Evolutionary conservation across 768 basidiomycete genomes (phyloP), one percentile per base, ranked within the genome.

Genomic region (Collybiopsis confluens): DNA sequence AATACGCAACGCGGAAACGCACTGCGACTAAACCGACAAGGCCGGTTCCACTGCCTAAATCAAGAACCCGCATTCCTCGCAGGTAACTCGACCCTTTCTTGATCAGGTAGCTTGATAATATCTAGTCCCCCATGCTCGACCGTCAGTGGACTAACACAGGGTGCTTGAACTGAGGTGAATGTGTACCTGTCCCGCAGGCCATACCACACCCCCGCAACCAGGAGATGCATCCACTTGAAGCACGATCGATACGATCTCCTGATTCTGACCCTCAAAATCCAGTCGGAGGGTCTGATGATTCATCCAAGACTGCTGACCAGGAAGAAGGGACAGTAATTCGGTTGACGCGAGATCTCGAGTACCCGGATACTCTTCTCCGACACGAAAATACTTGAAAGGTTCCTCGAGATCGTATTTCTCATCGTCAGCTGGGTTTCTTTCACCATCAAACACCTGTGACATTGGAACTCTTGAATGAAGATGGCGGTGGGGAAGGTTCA

Each of bases 41-140:
- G 16, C 94, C 94, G 2, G 94, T 98, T 1, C 94, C 94, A 59
- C 88, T 88, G 4, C 94, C 94, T 2, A 98, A 78, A 64, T 98
- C 94, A 16, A 97, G 65, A 11, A 95, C 70, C 27, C 64, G 79
- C 66, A 77, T 83, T 44, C 77, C 77, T 24, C 69, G 56, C 26
- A 95, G 70, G 45, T 75, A 78, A 2, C 59, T 59, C 2, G 70
- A 62, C 0, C 81, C 81, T 43, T 79, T 75, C 42, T 80, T 75
- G 16, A 82, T 73, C 30, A 97, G 73, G 67, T 95, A 94, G 41
- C 73, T 78, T 9, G 90, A 81, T 5, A 97, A 75, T 27, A 94
- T 85, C 92, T 96, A 60, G n/a, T n/a, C n/a, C n/a, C n/a, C n/a
- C n/a, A n/a, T n/a, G n/a, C 52, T 26, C 42, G 7, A 33, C 13